These are phyloP conservation scores for Entophlyctis helioformis DNA, from an alignment of 192 early-diverging fungal genomes.

Conservation along the genomic window DNA sequence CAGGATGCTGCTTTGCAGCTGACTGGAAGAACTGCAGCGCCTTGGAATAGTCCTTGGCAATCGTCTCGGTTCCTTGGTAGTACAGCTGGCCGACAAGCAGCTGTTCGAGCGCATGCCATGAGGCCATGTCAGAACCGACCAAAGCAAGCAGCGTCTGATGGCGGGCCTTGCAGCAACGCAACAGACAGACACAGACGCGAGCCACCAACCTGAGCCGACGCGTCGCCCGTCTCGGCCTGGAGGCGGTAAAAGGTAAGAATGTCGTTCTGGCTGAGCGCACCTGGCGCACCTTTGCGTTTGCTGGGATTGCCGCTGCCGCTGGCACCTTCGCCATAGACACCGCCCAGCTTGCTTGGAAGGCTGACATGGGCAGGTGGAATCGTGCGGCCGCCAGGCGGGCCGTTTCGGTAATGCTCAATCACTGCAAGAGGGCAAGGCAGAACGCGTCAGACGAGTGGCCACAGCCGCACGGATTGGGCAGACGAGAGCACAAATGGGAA, in stretches of 20 bases:
- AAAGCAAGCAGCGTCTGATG: too few species aligned
- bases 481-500: neutral
- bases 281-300: constrained; percentile 12
- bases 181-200: too few species aligned
- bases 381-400: constrained; percentile 72
- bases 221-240: constrained; percentile 50
- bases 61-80: constrained; percentile 59
- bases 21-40: constrained; percentile 47
- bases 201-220: constrained; percentile 39
- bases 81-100: constrained; percentile 65
- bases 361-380: constrained; percentile 55
- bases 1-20: constrained; percentile 39
- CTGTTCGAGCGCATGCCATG: too few species aligned
- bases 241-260: constrained; percentile 64
- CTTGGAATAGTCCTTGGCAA: constrained; percentile 40
- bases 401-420: constrained; percentile 13
- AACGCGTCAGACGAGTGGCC: neutral
- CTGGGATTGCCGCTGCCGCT: constrained; percentile 38
- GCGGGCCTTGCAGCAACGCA: too few species aligned
- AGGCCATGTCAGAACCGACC: too few species aligned
- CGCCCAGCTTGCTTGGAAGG: constrained; percentile 66
- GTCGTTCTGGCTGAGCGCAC: constrained; percentile 40
- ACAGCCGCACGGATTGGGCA: neutral
- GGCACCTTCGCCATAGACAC: constrained; percentile 77
- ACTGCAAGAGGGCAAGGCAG: neutral